Evolutionary conservation across 257 asterid species (phyloP).

Genomic region (Solanum habrochaites): DNA sequence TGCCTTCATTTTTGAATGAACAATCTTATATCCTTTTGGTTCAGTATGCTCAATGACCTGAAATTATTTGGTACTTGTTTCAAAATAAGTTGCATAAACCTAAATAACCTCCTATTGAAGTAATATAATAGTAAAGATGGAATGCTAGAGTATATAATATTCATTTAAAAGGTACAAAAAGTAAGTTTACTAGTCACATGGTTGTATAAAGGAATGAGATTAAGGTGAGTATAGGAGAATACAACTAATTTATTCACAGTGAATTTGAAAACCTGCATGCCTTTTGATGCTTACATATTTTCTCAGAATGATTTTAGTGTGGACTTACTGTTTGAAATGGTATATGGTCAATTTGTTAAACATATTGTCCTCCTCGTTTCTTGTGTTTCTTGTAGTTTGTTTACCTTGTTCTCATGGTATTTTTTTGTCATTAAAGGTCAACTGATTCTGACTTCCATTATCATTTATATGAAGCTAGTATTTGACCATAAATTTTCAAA

Average conservation of each 20-base stretch:
- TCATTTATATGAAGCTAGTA: not conserved
- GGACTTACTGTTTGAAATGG: not conserved
- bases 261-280: not conserved
- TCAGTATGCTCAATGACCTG: not conserved
- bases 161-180: not conserved
- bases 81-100: not conserved
- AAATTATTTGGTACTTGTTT: not conserved
- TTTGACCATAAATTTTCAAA: too few relatives aligned
- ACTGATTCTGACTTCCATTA: not conserved
- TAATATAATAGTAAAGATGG: not conserved
- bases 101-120: not conserved
- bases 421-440: not conserved
- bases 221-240: not conserved
- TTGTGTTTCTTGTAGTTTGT: not conserved
- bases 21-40: not conserved
- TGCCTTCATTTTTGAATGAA: not conserved
- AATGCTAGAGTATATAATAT: not conserved
- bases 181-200: not conserved
- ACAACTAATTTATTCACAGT: not conserved
- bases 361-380: not conserved
- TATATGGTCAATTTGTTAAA: not conserved
- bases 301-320: not conserved
- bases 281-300: not conserved
- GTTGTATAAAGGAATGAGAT: not conserved
- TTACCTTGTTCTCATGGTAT: not conserved